Evolutionary conservation across 108 stramenopile species (phyloP).

Genomic region (Aurantiochytrium sp.): DNA sequence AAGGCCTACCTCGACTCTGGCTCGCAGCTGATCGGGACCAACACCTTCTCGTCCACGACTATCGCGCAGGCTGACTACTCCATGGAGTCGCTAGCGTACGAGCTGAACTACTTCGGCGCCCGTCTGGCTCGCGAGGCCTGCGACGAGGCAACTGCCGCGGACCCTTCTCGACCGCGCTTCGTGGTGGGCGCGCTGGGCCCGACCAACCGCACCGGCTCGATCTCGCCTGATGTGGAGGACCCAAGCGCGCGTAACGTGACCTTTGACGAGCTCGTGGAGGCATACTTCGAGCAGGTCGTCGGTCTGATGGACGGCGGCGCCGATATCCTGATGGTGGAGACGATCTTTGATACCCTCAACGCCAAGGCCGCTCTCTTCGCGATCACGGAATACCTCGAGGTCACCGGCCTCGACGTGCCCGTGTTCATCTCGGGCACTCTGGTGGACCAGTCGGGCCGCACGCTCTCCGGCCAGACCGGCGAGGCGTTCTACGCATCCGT

Average conservation of each 20-base stretch:
- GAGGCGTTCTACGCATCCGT: constrained; percentile 96
- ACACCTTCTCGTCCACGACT: constrained; percentile 94
- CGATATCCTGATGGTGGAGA: constrained; percentile 96
- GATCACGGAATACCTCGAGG: constrained; percentile 81
- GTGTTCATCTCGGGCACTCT: constrained; percentile 95
- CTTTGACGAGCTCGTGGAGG: constrained; percentile 93
- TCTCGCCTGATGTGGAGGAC: constrained; percentile 93
- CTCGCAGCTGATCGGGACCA: constrained; percentile 91
- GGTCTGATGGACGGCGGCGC: constrained; percentile 90
- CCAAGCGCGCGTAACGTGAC: constrained; percentile 86
- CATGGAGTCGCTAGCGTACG: constrained; percentile 88
- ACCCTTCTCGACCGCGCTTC: constrained; percentile 90
- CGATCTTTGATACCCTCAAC: constrained; percentile 96
- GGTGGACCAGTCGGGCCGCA: constrained; percentile 95
- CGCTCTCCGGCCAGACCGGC: constrained; percentile 93
- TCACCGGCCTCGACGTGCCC: constrained; percentile 81
- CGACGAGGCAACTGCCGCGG: constrained; percentile 85
- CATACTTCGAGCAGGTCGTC: constrained; percentile 89
- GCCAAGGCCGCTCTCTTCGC: constrained; percentile 96
- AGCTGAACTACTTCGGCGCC: constrained; percentile 88
- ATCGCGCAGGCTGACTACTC: constrained; percentile 98
- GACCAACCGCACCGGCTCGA: constrained; percentile 92
- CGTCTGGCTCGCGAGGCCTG: constrained; percentile 89
- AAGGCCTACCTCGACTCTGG: constrained; percentile 78
- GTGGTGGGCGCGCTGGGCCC: constrained; percentile 95